Conservation (phyloP, 192 early-diverging fungal genomes). For the Oehlia diaphana region DNA sequence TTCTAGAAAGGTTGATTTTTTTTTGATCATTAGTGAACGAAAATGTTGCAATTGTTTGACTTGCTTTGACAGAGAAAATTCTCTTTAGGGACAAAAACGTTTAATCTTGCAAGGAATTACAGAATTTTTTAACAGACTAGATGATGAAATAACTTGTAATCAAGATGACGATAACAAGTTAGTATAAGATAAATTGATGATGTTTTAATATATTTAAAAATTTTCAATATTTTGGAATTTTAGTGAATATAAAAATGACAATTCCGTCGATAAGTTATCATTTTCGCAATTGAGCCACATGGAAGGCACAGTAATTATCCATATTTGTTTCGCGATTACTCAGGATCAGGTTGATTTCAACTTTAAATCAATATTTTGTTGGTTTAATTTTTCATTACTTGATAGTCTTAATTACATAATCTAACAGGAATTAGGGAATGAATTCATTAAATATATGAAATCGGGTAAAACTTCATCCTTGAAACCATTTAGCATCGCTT, state of each 20-base stretch:
- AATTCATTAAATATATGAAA: conserved; percentile 57
- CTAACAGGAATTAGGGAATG: conserved; percentile 47
- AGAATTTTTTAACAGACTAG: conserved; percentile 58
- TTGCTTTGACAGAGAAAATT: neutral
- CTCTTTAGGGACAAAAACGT: conserved; percentile 53
- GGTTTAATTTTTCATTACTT: neutral
- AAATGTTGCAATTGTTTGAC: neutral
- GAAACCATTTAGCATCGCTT: conserved; percentile 65
- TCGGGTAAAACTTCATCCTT: conserved; percentile 41
- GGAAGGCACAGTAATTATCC: conserved; percentile 70
- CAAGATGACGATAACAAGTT: neutral
- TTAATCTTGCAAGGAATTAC: conserved; percentile 54
- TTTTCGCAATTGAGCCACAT: conserved; percentile 51
- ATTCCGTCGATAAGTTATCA: conserved; percentile 10
- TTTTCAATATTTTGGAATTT: neutral
- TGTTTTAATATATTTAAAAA: neutral
- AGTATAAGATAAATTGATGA: neutral
- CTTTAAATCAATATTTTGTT: conserved; percentile 11
- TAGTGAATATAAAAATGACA: neutral
- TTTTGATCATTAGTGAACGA: neutral
- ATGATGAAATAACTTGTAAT: conserved; percentile 32
- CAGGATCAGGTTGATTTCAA: conserved; percentile 64
- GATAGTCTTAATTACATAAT: neutral
- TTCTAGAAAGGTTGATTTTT: conserved; percentile 49
- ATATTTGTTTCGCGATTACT: conserved; percentile 69